A percentile compares a stretch with the other conserved stretches of the same genome.
These are phyloP conservation scores for Candida gorgasii DNA, from an alignment of 805 yeast species.

Conservation along the genomic window DNA sequence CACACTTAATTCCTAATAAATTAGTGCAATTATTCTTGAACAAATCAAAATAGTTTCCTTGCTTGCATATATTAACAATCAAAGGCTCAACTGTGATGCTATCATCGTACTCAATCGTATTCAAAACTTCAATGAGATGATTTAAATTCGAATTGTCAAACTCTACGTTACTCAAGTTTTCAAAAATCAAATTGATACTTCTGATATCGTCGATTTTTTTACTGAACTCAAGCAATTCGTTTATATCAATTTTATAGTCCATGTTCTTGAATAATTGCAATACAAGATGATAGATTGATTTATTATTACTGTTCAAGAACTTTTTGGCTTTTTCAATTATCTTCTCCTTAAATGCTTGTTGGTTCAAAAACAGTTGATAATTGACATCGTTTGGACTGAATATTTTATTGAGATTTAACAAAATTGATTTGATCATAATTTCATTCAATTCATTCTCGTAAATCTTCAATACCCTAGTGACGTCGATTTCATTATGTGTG, in stretches of 20 bases:
- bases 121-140: conserved; percentile 9
- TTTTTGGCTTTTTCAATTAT: conserved; percentile 10
- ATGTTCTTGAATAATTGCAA: conserved; percentile 13
- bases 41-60: conserved; percentile 11
- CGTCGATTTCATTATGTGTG: conserved; percentile 5
- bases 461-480: conserved; percentile 4
- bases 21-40: conserved; percentile 10
- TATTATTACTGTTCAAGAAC: conserved; percentile 13
- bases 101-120: conserved; percentile 6
- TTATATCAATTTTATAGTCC: conserved; percentile 8
- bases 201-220: conserved; percentile 11
- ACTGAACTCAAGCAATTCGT: conserved; percentile 13
- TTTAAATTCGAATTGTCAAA: neutral
- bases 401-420: conserved; percentile 12
- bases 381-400: conserved; percentile 11
- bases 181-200: conserved; percentile 12
- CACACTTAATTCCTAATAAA: conserved; percentile 7
- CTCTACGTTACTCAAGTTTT: conserved; percentile 5
- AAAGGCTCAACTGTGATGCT: neutral
- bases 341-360: conserved; percentile 5
- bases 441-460: conserved; percentile 13
- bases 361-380: conserved; percentile 5
- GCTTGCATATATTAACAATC: conserved; percentile 7
- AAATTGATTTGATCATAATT: conserved; percentile 12
- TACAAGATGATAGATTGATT: conserved; percentile 11